Conservation (phyloP, 345 rosid genomes). For the Citrus cavaleriei region DNA sequence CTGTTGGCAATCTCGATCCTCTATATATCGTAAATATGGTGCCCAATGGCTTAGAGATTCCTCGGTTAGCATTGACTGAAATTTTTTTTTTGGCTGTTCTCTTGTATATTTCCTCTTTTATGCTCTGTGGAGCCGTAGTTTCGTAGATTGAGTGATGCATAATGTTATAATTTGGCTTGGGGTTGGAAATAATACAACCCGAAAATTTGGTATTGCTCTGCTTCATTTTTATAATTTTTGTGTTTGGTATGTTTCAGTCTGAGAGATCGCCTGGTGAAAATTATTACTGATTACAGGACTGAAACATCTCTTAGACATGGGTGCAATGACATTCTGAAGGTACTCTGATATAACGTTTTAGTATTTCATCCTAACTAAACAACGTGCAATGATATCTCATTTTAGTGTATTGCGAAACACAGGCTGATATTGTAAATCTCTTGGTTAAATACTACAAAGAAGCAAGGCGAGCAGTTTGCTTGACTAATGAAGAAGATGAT, state of each 20-base stretch:
- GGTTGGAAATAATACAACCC: no score
- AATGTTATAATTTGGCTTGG: not conserved
- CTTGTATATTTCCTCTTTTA: not conserved
- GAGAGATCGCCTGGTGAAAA: slow-evolving; percentile 89
- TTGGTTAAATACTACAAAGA: slow-evolving; percentile 85
- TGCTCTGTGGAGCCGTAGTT: not conserved
- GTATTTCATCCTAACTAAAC: not conserved
- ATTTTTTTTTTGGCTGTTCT: not conserved
- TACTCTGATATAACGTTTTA: slow-evolving; percentile 16
- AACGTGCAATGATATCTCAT: slow-evolving; percentile 6
- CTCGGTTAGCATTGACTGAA: slow-evolving; percentile 59
- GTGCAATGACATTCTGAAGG: slow-evolving; percentile 97
- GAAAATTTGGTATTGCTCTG: not conserved
- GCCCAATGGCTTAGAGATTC: slow-evolving; percentile 98
- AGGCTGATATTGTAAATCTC: slow-evolving; percentile 96
- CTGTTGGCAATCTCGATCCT: slow-evolving; percentile 98
- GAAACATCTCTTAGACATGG: slow-evolving; percentile 98
- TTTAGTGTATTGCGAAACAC: slow-evolving; percentile 19
- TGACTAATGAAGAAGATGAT: slow-evolving; percentile 66
- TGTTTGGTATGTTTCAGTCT: slow-evolving; percentile 46
- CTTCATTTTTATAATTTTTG: not conserved
- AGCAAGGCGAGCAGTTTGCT: slow-evolving; percentile 71
- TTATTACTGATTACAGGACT: slow-evolving; percentile 93
- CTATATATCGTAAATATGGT: slow-evolving; percentile 94
- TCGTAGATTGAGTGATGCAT: not conserved